A percentile compares a stretch with the other conserved stretches of the same genome.
phyloP scores from a whole-genome alignment of 2,329 filamentous ascomycete genomes.

The Dryadomyces quercus-mongolicae region DNA sequence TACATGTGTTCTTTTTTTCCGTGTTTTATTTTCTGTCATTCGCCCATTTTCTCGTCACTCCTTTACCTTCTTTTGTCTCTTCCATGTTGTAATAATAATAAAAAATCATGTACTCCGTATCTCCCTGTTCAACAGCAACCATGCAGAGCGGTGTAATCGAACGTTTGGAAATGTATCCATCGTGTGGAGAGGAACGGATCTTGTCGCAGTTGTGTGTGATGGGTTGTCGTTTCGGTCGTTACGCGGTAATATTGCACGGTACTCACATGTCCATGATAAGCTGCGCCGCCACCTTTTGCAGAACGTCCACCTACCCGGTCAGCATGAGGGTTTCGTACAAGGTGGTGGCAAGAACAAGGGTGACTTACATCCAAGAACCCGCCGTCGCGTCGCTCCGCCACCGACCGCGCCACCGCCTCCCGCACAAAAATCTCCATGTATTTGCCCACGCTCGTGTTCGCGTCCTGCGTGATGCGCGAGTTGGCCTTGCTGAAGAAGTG shows the following conservation, averaged over 20 bases:
- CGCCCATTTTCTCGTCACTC: neutral
- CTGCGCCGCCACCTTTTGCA: conserved; percentile 80
- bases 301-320: conserved; percentile 57
- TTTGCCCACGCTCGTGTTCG: conserved; percentile 63
- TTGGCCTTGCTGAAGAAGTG: conserved; percentile 55
- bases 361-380: conserved; percentile 61
- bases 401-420: conserved; percentile 73
- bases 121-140: neutral
- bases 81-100: neutral
- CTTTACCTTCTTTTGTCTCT: neutral
- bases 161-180: too few species aligned
- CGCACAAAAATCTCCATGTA: conserved; percentile 88
- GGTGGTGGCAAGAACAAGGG: neutral
- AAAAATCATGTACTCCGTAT: neutral
- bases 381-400: conserved; percentile 50
- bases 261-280: conserved; percentile 71
- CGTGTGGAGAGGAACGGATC: too few species aligned
- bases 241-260: too few species aligned
- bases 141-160: too few species aligned
- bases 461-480: conserved; percentile 65
- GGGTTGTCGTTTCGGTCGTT: too few species aligned
- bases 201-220: too few species aligned
- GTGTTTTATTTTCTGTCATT: neutral
- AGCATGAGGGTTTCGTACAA: neutral
- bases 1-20: neutral